Conservation (phyloP, 495 filamentous ascomycete genomes). For the Xylaria cubensis region DNA sequence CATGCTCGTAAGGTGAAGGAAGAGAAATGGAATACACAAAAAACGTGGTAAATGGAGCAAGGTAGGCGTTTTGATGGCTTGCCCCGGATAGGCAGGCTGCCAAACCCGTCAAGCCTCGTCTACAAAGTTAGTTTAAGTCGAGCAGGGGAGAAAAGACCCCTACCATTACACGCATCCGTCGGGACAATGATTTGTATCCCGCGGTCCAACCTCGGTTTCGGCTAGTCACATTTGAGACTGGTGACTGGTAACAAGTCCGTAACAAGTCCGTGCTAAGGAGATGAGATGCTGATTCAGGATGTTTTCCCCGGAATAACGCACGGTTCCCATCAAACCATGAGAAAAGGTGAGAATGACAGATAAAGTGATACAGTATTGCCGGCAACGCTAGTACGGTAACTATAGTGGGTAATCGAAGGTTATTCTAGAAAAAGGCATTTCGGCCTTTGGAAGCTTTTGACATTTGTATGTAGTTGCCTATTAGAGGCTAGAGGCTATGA, state of each 20-base stretch:
- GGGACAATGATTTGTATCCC: background rate
- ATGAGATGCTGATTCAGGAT: background rate
- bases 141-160: background rate
- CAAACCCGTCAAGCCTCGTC: constrained; percentile 18
- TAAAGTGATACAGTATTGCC: background rate
- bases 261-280: constrained; percentile 8
- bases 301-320: constrained; percentile 21
- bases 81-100: constrained; percentile 18
- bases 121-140: background rate
- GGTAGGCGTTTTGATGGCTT: constrained; percentile 12
- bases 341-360: background rate
- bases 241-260: constrained; percentile 14
- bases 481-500: background rate
- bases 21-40: background rate
- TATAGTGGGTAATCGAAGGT: background rate
- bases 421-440: constrained; percentile 20
- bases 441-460: background rate
- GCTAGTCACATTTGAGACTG: background rate
- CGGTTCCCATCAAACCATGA: background rate
- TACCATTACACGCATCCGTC: constrained; percentile 5
- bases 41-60: constrained; percentile 23
- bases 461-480: background rate
- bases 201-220: background rate
- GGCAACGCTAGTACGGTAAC: background rate
- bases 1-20: background rate